Evolutionary conservation across 148 eudicot species (phyloP), one percentile per base, ranked within the genome.

Genomic region (Oxyria digyna): DNA sequence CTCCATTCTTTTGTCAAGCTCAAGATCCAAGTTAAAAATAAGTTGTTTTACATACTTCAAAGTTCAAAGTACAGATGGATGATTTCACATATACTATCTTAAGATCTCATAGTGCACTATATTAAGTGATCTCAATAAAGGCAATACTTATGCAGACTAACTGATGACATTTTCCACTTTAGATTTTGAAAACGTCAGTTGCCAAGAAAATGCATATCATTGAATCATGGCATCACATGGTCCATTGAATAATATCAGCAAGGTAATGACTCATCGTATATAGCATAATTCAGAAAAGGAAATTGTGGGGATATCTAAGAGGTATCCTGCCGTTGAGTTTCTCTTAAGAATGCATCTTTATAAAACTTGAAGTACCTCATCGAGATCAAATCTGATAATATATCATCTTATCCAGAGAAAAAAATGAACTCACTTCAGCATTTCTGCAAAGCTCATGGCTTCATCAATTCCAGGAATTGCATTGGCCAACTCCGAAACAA

Each of bases 381-480:
- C 12, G 17, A 59, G 37, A 48, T n/a, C n/a, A 18, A 23, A 0
- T 11, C 31, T 24, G 26, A 23, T 57, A 24, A 59, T 9, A 63
- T 24, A 31, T 31, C 67, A 67, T 67, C 29, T 67, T 15, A 59
- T 43, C 62, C 70, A 70, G 67, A 42, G 29, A 64, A 18, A 67
- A 57, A 68, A 18, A 23, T 3, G 18, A 71, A 46, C 95, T 85
- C 81, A 94, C 97, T 94, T 94, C 37, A 94, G 82, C 98, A 94
- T 94, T 82, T 94, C 98, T 0, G 98, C 98, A 76, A 94, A 94
- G 79, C 98, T 94, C 98, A 94, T 94, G 75, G 98, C 98, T 82
- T 94, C 98, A 75, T 94, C 98, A 49, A 94, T 94, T 67, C 98
- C 98, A 46, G 98, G 98, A 73, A 94, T 94, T 48, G 98, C 87